phyloP scores from a whole-genome alignment of 805 yeast species.

The Kodamaea laetipori region DNA sequence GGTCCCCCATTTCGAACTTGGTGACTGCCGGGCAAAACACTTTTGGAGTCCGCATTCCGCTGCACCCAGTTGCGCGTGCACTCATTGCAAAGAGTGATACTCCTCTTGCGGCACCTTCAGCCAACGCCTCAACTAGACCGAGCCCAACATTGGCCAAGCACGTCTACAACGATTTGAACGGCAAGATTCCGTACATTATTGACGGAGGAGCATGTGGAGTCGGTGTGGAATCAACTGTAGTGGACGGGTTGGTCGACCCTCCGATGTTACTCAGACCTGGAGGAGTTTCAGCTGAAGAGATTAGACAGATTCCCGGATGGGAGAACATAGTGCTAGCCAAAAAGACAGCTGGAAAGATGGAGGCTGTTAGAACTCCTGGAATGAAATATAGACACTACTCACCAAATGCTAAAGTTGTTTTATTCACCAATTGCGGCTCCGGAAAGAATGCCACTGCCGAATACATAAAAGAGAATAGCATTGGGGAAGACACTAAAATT shows the following conservation, averaged over 20 bases:
- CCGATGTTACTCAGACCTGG: conserved; percentile 94
- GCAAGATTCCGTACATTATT: conserved; percentile 76
- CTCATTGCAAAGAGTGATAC: conserved; percentile 79
- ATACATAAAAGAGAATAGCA: conserved; percentile 22
- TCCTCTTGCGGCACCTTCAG: conserved; percentile 97
- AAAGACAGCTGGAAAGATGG: conserved; percentile 62
- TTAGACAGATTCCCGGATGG: conserved; percentile 78
- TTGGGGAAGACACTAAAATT: conserved; percentile 32
- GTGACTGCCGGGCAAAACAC: conserved; percentile 90
- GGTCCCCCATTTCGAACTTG: conserved; percentile 58
- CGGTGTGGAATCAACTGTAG: conserved; percentile 93
- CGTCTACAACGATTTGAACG: conserved; percentile 77
- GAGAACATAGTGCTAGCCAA: conserved; percentile 60
- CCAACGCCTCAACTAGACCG: conserved; percentile 94
- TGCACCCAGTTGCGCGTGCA: conserved; percentile 87
- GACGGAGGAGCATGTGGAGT: conserved; percentile 91
- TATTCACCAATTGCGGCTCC: conserved; percentile 56
- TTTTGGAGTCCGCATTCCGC: conserved; percentile 89
- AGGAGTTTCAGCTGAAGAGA: conserved; percentile 82
- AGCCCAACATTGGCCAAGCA: conserved; percentile 90
- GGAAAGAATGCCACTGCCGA: conserved; percentile 37
- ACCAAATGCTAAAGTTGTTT: conserved; percentile 79
- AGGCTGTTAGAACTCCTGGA: conserved; percentile 89
- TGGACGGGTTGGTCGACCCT: conserved; percentile 83
- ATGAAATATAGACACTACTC: conserved; percentile 97